Base-by-base conservation (phyloP, 768 basidiomycete species). In the Leccinum broughii region DNA sequence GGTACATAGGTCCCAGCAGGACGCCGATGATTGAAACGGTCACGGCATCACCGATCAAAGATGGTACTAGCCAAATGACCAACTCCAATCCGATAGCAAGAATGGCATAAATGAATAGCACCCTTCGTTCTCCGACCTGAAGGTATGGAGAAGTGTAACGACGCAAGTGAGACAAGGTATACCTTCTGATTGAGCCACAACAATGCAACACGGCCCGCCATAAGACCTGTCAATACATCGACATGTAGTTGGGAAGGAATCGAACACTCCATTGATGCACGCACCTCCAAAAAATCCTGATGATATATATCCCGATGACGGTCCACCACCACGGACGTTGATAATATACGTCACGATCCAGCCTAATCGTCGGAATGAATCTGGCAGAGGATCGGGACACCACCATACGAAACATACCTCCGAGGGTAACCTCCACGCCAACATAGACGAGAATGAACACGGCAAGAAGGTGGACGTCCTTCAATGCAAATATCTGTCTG, bases 301-400 rank as follows among this genome's bases (percentile, higher is more conserved):
- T 2, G 85, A 83, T 59, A 86, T 80, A 55, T 73, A 73, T 26
- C 83, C 81, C 57, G 80, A 78, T 4, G 77, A 77, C 1, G 80
- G 64, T 1, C 83, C 83, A 17, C 81, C 83, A 2, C 73, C 74
- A 35, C 81, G 75, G 4, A 76, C 70, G 30, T 78, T 60, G 50
- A 79, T 77, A 22, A 82, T 70, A 59, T 80, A 90, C 0, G 88
- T 87, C 9, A 88, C 87, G 39, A 87, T 88, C 88, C 88, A 90
- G 3, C 88, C 87, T 85, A 51, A 37, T 50, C 5, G 4, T 30
- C 20, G 34, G 30, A 32, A 10, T 62, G 22, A 53, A 57, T 51
- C 6, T 11, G 22, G 13, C 1, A 26, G 4, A 10, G 44, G 6
- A 6, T n/a, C 11, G n/a, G 52, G 17, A 52, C 9, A 3, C 15